Evolutionary conservation across 2,329 filamentous ascomycete species (phyloP), one percentile per base, ranked within the genome.

Genomic region (Pseudonectria foliicola): DNA sequence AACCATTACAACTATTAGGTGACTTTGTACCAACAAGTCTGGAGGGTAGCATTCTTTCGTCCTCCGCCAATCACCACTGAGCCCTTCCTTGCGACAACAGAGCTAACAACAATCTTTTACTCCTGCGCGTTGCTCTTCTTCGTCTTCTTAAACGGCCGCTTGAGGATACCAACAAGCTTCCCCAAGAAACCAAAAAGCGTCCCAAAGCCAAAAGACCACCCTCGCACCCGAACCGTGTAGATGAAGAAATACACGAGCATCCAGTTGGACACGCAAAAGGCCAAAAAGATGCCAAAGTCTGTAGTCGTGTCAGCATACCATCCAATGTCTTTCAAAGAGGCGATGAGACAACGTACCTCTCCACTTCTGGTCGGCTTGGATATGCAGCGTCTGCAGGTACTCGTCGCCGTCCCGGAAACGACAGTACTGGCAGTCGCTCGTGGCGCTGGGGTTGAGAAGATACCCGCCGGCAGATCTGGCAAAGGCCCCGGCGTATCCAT

Each of bases 181-280:
- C 18, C 18, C 18, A 21, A 21, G 5, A 21, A 5, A 21, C 18
- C 18, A 21, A 21, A 21, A 8, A 21, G 18, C 18, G 30, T 26
- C 12, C 75, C 75, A 38, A 86, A 67, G 0, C 82, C 83, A 57
- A 87, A 87, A 14, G 61, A 73, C 80, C 81, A 87, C 7, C 79
- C 73, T 44, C 70, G 71, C 35, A 87, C 74, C 13, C 83, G 69
- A 6, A 85, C 79, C 3, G 76, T 81, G 60, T 82, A 88, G 37
- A 87, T 77, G 53, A 88, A 86, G 60, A 86, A 85, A 55, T 84
- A 85, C 1, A 86, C 80, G 35, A 87, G 44, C 27, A 70, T 62
- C 77, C 78, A 86, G 52, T 86, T 87, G 33, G 74, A 79, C 11
- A 82, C 62, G 34, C 75, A 76, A 54, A 86, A 88, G 2, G 74